Evolutionary conservation across 176 grass and related monocot genomes (phyloP).

Genomic region (Typha latifolia): DNA sequence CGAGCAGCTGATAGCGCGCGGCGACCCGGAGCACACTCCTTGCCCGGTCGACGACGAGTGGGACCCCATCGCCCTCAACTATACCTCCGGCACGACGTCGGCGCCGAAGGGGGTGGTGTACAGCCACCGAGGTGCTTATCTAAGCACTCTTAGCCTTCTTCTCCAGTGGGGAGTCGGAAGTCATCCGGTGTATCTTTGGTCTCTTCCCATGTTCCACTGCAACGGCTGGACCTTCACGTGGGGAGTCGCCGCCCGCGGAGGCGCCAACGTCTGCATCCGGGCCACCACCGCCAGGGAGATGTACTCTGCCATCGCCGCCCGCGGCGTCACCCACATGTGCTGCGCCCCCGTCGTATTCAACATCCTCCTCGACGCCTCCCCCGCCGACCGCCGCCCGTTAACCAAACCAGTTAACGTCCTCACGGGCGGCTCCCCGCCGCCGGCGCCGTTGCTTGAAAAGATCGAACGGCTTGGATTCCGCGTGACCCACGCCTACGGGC

Average conservation of each 20-base stretch:
- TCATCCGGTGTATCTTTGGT: conserved; percentile 68
- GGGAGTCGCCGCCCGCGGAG: conserved; percentile 61
- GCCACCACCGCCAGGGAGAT: conserved; percentile 26
- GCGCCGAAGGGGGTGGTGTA: conserved; percentile 63
- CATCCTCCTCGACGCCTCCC: conserved; percentile 42
- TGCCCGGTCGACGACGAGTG: conserved; percentile 33
- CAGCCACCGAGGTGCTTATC: conserved; percentile 64
- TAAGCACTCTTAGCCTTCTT: conserved; percentile 41
- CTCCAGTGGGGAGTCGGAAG: conserved; percentile 40
- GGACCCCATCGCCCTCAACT: conserved; percentile 53
- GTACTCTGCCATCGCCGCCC: conserved; percentile 37
- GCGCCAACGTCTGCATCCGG: conserved; percentile 58
- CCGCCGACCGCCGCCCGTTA: background rate
- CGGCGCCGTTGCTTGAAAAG: conserved; percentile 36
- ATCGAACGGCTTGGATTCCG: conserved; percentile 49
- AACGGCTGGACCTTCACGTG: conserved; percentile 80
- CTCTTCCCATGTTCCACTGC: conserved; percentile 87
- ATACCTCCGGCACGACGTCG: conserved; percentile 65
- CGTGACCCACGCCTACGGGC: conserved; percentile 61
- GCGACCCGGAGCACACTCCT: conserved; percentile 8
- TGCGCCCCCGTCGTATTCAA: conserved; percentile 58
- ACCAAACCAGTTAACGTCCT: conserved; percentile 23
- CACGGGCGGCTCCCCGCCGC: conserved; percentile 51
- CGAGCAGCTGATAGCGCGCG: conserved; percentile 26
- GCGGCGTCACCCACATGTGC: conserved; percentile 62